phyloP scores from a whole-genome alignment of 2,329 filamentous ascomycete genomes.

The Pseudogymnoascus sp. region DNA sequence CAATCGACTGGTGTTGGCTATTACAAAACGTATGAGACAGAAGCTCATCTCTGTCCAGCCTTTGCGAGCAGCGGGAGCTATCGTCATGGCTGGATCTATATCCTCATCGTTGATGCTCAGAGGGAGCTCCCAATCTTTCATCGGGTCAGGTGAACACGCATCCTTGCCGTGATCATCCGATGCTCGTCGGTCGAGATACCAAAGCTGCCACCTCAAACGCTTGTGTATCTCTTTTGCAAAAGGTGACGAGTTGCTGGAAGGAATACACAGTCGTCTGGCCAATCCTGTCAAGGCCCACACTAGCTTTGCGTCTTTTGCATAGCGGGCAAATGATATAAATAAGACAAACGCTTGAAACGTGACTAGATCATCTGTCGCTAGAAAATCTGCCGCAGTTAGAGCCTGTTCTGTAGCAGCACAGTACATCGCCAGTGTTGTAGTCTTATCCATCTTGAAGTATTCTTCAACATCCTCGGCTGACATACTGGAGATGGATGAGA shows the following conservation, averaged over 20 bases:
- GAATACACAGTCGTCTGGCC: constrained; percentile 39
- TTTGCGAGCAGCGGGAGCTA: constrained; percentile 38
- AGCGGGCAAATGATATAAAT: constrained; percentile 45
- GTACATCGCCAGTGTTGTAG: constrained; percentile 35
- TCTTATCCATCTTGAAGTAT: constrained; percentile 32
- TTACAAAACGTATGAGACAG: constrained; percentile 31
- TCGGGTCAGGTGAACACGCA: constrained; percentile 37
- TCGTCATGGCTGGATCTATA: constrained; percentile 38
- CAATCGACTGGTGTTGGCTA: constrained; percentile 24
- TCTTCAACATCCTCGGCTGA: constrained; percentile 27
- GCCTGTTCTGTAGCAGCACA: constrained; percentile 47
- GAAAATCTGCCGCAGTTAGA: constrained; percentile 52
- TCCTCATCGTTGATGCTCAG: constrained; percentile 51
- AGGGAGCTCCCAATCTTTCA: constrained; percentile 46
- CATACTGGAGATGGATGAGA: constrained; percentile 24
- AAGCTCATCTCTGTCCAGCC: constrained; percentile 48
- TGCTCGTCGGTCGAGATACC: constrained; percentile 50
- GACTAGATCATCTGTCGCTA: constrained; percentile 50
- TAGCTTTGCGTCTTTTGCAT: constrained; percentile 44
- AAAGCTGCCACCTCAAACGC: constrained; percentile 51
- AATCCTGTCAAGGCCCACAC: constrained; percentile 58
- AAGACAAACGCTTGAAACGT: constrained; percentile 55
- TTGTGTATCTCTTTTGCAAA: constrained; percentile 52
- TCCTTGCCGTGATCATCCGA: constrained; percentile 52
- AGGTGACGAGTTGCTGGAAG: constrained; percentile 31